Base-by-base conservation (phyloP, 2,329 filamentous ascomycete genomes). In the Colletotrichum limetticola region DNA sequence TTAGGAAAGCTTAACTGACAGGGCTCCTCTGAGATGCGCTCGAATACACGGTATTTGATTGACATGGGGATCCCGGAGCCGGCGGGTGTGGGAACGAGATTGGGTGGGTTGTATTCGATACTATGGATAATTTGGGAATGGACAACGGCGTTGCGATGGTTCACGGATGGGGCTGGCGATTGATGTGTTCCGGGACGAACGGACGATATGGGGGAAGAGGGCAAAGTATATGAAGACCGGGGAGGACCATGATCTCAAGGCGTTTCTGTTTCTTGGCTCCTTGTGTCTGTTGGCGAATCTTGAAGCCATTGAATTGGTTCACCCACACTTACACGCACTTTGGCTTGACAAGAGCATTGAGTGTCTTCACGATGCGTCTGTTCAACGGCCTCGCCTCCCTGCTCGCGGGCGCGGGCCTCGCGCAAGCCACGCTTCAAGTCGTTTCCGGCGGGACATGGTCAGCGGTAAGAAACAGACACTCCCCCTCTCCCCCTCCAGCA, bases 381-480 rank as follows among this genome's bases (percentile, higher is more conserved):
- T 35, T 72, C n/a, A 42, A 53, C 52, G 14, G 26, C 37, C 32
- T 71, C 9, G 28, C 68, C 26, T 58, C 32, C 24, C 52, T 74
- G n/a, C 63, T 72, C 14, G 57, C 57, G n/a, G 71, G 52, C 32
- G 68, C 52, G 16, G 35, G 52, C 52, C 37, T 74, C 52, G 63
- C 53, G 14, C 35, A 74, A 59, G 74, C 74, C 26, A 71, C 77
- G 5, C 71, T 84, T 5, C 82, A 85, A 63, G 72, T 86, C 19
- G 80, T 87, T 0, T 80, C 86, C 0, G 86, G 85, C 3, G 85
- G 79, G 1, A 86, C 85, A 22, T 87, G 85, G 85, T 87, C 85
- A 7, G 82, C 83, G 9, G 84, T 85, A 75, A 66, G 80, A 19
- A 24, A 32, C 59, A 69, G 11, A 52, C 2, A n/a, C 22, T 14